These are phyloP conservation scores for Dendrothele bispora DNA, from an alignment of 768 basidiomycete genomes.

Conservation along the genomic window DNA sequence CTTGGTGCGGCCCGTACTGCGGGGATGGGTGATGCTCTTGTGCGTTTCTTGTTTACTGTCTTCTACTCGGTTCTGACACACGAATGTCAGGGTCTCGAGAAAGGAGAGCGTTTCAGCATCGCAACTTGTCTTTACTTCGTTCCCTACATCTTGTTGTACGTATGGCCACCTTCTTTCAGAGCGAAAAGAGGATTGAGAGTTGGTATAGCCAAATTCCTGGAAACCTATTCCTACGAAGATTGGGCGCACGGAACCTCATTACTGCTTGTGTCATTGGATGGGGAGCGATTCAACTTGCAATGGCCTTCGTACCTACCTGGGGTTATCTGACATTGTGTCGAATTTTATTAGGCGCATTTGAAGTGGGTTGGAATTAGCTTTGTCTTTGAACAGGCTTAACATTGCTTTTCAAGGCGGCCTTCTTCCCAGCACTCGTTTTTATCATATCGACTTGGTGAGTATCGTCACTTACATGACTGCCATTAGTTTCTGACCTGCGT, in stretches of 20 bases:
- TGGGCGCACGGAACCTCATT: constrained; percentile 43
- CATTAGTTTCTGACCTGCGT: constrained; percentile 2
- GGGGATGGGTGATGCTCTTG: constrained; percentile 41
- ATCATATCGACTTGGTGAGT: constrained; percentile 49
- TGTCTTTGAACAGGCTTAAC: neutral
- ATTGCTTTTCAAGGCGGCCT: constrained; percentile 36
- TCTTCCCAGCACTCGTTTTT: constrained; percentile 48
- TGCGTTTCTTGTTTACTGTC: constrained; percentile 17
- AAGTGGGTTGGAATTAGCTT: constrained; percentile 26
- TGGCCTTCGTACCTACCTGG: constrained; percentile 49
- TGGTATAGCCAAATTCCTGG: constrained; percentile 41
- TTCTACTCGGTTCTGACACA: constrained; percentile 3
- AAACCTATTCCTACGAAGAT: constrained; percentile 40
- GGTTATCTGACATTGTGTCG: constrained; percentile 37
- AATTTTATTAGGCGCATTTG: constrained; percentile 41
- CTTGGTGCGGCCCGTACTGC: constrained; percentile 40
- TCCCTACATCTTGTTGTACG: constrained; percentile 48
- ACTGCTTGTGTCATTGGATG: constrained; percentile 43
- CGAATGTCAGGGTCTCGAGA: constrained; percentile 29
- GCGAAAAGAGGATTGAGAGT: neutral
- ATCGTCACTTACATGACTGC: neutral
- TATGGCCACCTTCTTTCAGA: neutral
- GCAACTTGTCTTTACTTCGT: constrained; percentile 43
- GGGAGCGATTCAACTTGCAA: constrained; percentile 42
- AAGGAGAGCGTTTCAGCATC: constrained; percentile 44